Conservation (phyloP, 2,329 filamentous ascomycete genomes). For the Diaporthe destruens region DNA sequence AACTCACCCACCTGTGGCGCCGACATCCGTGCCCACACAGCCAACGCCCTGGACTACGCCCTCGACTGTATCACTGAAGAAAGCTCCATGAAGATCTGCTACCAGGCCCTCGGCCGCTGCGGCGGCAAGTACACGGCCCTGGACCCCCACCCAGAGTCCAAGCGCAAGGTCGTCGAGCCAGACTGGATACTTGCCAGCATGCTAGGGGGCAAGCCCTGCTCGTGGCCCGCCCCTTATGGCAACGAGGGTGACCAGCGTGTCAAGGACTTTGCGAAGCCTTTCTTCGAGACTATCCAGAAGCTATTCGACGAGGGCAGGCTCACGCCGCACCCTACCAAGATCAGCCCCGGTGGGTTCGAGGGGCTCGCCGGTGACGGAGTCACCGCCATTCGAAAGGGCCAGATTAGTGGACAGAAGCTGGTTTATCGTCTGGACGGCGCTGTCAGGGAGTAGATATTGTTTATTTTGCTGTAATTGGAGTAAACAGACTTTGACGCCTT, state of each 20-base stretch:
- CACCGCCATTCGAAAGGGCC: conserved; percentile 15
- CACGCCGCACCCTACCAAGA: conserved; percentile 19
- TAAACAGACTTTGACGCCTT: not conserved
- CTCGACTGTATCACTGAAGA: conserved; percentile 56
- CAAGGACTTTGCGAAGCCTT: conserved; percentile 25
- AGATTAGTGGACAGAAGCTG: conserved; percentile 18
- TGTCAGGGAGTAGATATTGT: not conserved
- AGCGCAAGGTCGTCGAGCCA: conserved; percentile 29
- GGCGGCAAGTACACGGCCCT: conserved; percentile 48
- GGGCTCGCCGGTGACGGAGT: conserved; percentile 6
- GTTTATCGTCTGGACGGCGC: conserved; percentile 18
- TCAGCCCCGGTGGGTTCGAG: conserved; percentile 26
- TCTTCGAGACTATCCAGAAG: conserved; percentile 28
- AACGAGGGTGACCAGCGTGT: conserved; percentile 17
- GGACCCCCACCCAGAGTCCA: conserved; percentile 29
- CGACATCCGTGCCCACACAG: conserved; percentile 55
- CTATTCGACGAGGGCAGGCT: conserved; percentile 23
- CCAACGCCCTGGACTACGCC: conserved; percentile 52
- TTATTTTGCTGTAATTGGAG: not conserved
- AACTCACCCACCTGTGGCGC: conserved; percentile 46
- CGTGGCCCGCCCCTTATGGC: conserved; percentile 19
- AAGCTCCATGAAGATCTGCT: conserved; percentile 52
- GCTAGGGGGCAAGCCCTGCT: conserved; percentile 25
- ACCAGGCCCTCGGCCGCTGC: conserved; percentile 51
- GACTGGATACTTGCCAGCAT: conserved; percentile 27